phyloP scores from a whole-genome alignment of 208 protist species.

The Crithidia expoeki region DNA sequence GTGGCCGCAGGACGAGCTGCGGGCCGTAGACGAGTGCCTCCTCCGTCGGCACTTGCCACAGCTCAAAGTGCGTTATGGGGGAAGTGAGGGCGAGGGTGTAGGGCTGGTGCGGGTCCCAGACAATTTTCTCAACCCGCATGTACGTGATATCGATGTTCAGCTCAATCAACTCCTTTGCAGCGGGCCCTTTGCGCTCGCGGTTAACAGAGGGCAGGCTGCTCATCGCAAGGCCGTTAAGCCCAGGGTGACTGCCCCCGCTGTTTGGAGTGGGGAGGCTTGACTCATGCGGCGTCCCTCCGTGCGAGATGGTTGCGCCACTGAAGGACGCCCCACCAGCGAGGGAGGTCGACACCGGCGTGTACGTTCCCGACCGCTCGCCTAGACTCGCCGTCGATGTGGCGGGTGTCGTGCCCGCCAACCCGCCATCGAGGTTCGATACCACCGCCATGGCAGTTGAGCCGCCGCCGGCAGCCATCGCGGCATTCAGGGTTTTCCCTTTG shows the following conservation, averaged over 20 bases:
- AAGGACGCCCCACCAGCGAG: constrained; percentile 15
- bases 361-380: constrained; percentile 23
- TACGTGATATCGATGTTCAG: constrained; percentile 73
- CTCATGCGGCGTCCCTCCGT: constrained; percentile 28
- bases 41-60: constrained; percentile 72
- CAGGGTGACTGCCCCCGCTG: constrained; percentile 12
- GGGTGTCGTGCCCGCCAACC: constrained; percentile 25
- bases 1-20: constrained; percentile 71
- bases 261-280: constrained; percentile 9
- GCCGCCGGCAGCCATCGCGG: constrained; percentile 47
- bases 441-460: constrained; percentile 53
- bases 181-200: constrained; percentile 26
- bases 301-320: constrained; percentile 13
- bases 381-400: constrained; percentile 31
- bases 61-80: constrained; percentile 74
- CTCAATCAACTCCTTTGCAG: constrained; percentile 68
- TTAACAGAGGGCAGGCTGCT: constrained; percentile 20
- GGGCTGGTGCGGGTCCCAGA: constrained; percentile 84
- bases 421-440: constrained; percentile 32
- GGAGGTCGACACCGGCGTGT: constrained; percentile 27
- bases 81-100: constrained; percentile 88
- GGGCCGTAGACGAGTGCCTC: constrained; percentile 55
- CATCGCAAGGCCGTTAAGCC: neutral
- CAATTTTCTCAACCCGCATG: constrained; percentile 71
- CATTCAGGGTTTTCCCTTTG: constrained; percentile 43